Percentiles rank a stretch among this genome's conserved stretches.
Evolutionary conservation across 192 early-diverging fungal genomes (phyloP).

Genomic region (Coemansia erecta): DNA sequence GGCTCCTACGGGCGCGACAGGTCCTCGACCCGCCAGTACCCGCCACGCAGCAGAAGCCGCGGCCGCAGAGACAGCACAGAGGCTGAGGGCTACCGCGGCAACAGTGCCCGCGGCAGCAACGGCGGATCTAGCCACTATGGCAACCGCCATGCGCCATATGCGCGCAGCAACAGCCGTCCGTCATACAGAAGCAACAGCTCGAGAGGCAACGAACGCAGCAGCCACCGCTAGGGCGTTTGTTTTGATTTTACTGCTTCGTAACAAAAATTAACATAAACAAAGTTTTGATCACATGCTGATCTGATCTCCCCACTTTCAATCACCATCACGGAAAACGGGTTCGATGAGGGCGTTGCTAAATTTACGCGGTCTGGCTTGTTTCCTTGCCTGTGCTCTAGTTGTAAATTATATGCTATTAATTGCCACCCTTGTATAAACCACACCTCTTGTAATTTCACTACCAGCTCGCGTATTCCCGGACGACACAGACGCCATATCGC

Average conservation of each 20-base stretch:
- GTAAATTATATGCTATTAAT: not conserved
- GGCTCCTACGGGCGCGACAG: constrained; percentile 10
- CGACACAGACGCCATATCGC: no score
- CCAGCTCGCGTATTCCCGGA: no score
- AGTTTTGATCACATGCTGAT: no score
- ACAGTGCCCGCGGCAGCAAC: constrained; percentile 5
- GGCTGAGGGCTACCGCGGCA: constrained; percentile 14
- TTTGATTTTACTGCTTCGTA: not conserved
- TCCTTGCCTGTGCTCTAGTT: not conserved
- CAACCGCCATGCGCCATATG: constrained; percentile 37
- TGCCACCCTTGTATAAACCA: no score
- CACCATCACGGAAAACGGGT: no score
- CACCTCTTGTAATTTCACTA: no score
- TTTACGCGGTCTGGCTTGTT: no score
- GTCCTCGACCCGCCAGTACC: not conserved
- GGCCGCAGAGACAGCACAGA: constrained; percentile 19
- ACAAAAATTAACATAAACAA: no score
- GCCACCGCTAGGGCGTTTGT: not conserved
- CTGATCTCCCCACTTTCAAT: no score
- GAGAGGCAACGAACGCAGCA: not conserved
- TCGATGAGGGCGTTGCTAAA: no score
- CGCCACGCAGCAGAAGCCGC: constrained; percentile 33
- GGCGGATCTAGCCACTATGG: not conserved
- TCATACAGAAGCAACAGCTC: constrained; percentile 3
- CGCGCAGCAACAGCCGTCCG: constrained; percentile 15